Percentiles rank a stretch among this genome's conserved stretches.
These are phyloP conservation scores for Salix arbutifolia DNA, from an alignment of 345 rosid genomes.

Conservation along the genomic window DNA sequence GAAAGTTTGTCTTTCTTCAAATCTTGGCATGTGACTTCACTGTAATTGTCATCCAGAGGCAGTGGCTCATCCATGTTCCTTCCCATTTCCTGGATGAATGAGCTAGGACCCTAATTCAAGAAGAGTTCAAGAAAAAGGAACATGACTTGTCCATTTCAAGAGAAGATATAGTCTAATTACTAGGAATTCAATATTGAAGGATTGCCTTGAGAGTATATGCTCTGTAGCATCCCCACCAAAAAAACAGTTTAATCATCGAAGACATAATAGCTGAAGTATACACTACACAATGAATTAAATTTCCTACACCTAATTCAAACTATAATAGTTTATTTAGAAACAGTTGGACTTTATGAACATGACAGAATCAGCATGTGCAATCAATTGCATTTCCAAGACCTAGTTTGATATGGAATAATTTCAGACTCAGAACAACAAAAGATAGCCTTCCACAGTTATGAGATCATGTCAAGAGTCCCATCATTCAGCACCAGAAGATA, in stretches of 20 bases:
- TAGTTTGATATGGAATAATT: background rate
- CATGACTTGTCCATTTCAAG: background rate
- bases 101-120: slow-evolving; percentile 21
- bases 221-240: background rate
- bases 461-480: background rate
- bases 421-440: background rate
- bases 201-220: background rate
- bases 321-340: background rate
- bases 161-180: background rate
- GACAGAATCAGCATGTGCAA: background rate
- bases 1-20: slow-evolving; percentile 30
- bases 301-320: background rate
- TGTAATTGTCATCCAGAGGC: slow-evolving; percentile 20
- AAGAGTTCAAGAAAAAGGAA: slow-evolving; percentile 7
- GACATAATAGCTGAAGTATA: background rate
- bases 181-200: background rate
- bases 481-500: background rate
- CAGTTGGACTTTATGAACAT: background rate
- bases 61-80: slow-evolving; percentile 24
- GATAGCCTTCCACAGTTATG: background rate
- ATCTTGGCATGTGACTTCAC: slow-evolving; percentile 17
- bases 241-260: background rate
- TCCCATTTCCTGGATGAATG: slow-evolving; percentile 28
- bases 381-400: background rate
- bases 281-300: background rate